Percentiles rank a stretch among this genome's conserved stretches.
Evolutionary conservation across 2,329 filamentous ascomycete species (phyloP).

Genomic region (Coniochaeta sp.): DNA sequence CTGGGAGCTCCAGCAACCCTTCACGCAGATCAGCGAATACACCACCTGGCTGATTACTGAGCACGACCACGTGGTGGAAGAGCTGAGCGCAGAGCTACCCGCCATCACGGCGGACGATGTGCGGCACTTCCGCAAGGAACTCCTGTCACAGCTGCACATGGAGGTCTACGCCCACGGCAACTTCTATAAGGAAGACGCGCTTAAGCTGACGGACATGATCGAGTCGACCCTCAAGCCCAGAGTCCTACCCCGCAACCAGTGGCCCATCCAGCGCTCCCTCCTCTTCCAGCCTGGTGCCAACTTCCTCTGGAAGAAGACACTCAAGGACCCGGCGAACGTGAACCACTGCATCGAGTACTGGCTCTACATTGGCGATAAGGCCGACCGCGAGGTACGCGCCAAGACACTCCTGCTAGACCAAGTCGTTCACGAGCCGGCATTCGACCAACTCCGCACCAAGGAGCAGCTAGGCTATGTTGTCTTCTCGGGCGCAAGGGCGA

Average conservation of each 20-base stretch:
- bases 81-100: conserved; percentile 70
- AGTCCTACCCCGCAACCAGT: conserved; percentile 67
- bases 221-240: conserved; percentile 71
- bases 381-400: conserved; percentile 63
- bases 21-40: conserved; percentile 79
- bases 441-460: conserved; percentile 91
- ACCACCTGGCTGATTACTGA: conserved; percentile 71
- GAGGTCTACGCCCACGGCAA: conserved; percentile 90
- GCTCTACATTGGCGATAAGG: conserved; percentile 61
- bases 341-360: conserved; percentile 81
- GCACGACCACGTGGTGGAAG: conserved; percentile 70
- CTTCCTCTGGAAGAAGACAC: conserved; percentile 70
- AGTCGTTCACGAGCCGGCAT: conserved; percentile 86
- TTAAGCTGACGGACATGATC: conserved; percentile 77
- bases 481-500: conserved; percentile 68
- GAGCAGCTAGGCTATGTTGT: conserved; percentile 97
- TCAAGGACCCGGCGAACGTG: conserved; percentile 84
- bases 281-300: conserved; percentile 75
- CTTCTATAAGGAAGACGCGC: conserved; percentile 85
- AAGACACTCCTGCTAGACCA: conserved; percentile 79
- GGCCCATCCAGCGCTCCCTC: conserved; percentile 70
- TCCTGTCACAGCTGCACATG: conserved; percentile 78
- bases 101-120: conserved; percentile 69
- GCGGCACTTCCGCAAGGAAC: conserved; percentile 68
- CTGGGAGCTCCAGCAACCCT: conserved; percentile 81